Evolutionary conservation across 1,284 basidiomycete species (phyloP).

Genomic region (Pseudozyma flocculosa): DNA sequence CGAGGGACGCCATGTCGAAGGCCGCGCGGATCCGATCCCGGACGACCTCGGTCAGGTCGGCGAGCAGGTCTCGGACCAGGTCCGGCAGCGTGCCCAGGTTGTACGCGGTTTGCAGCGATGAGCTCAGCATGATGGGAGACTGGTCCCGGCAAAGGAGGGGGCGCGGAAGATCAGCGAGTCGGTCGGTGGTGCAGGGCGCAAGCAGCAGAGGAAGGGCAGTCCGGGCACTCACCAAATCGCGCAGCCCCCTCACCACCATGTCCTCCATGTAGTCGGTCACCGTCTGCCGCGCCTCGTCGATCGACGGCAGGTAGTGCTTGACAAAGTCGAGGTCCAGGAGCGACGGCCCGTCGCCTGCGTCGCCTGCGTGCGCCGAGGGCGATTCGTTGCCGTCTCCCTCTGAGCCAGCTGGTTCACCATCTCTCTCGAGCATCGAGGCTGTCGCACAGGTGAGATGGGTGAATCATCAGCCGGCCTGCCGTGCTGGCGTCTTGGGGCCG

Average conservation of each 20-base stretch:
- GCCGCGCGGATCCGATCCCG: constrained; percentile 73
- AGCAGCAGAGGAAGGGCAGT: too few species aligned
- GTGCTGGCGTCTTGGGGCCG: too few species aligned
- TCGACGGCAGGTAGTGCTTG: constrained; percentile 16
- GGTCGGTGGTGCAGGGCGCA: too few species aligned
- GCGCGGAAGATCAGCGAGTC: too few species aligned
- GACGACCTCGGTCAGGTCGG: constrained; percentile 79
- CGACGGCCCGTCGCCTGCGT: constrained; percentile 3
- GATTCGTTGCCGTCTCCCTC: too few species aligned
- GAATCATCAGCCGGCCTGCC: too few species aligned
- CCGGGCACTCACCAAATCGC: constrained; percentile 23
- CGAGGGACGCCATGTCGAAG: constrained; percentile 60
- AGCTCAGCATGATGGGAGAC: constrained; percentile 70
- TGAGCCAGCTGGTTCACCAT: too few species aligned
- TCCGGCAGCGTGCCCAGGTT: constrained; percentile 82
- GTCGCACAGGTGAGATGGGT: too few species aligned
- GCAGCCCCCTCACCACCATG: constrained; percentile 44
- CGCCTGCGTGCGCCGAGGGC: too few species aligned
- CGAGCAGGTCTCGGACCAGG: constrained; percentile 76
- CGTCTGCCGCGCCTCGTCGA: constrained; percentile 26
- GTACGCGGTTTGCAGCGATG: constrained; percentile 89
- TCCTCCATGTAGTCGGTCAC: constrained; percentile 49
- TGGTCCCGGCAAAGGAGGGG: not conserved
- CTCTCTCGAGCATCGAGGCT: too few species aligned
- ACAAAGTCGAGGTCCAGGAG: constrained; percentile 26